Conservation (phyloP, 108 stramenopile species). For the Cyclotella atomus region DNA sequence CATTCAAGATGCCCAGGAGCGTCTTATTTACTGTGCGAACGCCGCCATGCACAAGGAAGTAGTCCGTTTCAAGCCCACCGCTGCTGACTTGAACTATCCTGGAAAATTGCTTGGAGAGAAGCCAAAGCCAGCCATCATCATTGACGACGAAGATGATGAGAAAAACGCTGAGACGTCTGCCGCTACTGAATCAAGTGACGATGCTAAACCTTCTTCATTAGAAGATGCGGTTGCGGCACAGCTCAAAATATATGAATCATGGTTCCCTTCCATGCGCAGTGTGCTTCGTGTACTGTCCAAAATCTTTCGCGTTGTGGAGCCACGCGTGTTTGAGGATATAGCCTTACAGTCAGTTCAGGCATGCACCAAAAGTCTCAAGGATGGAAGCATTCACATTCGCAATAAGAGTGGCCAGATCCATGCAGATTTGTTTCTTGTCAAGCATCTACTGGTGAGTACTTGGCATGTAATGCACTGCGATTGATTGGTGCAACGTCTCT, state of each 20-base stretch:
- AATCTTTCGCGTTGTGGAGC: conserved; percentile 92
- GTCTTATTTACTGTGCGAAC: conserved; percentile 88
- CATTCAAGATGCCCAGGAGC: conserved; percentile 90
- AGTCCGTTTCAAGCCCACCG: conserved; percentile 81
- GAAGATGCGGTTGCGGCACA: conserved; percentile 75
- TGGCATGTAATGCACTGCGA: neutral
- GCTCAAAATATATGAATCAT: conserved; percentile 81
- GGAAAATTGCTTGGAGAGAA: conserved; percentile 66
- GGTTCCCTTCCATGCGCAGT: conserved; percentile 93
- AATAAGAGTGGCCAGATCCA: conserved; percentile 71
- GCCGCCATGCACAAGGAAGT: conserved; percentile 78
- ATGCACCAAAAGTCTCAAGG: conserved; percentile 81
- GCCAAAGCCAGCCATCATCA: conserved; percentile 34
- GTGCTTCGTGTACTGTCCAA: conserved; percentile 87
- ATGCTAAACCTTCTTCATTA: neutral
- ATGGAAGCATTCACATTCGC: conserved; percentile 73
- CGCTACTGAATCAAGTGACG: neutral
- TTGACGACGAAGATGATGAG: conserved; percentile 28
- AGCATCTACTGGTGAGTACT: conserved; percentile 81
- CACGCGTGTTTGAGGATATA: conserved; percentile 92
- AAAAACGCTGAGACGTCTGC: conserved; percentile 5
- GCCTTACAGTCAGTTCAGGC: conserved; percentile 81
- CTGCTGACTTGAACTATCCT: conserved; percentile 82
- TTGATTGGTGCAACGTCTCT: too few species aligned
- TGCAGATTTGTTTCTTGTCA: conserved; percentile 89